Evolutionary conservation across 768 basidiomycete genomes (phyloP).

Genomic region (Psilocybe sp.): DNA sequence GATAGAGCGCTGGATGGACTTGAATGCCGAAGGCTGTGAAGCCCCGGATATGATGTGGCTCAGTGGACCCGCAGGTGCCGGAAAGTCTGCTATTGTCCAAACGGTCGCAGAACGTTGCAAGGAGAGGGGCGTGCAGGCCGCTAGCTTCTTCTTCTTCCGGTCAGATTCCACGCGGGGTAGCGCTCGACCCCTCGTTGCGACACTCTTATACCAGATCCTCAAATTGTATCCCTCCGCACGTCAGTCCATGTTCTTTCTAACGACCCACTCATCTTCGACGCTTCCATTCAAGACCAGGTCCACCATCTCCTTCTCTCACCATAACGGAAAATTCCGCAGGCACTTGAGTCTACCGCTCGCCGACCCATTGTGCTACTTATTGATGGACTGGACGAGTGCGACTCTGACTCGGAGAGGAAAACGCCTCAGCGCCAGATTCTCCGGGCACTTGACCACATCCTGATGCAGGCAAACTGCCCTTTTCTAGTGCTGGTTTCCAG

Average conservation of each 20-base stretch:
- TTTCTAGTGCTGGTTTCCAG: neutral
- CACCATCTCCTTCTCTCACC: too few relatives aligned
- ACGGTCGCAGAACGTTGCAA: conserved; percentile 10
- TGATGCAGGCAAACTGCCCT: too few relatives aligned
- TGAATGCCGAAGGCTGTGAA: too few relatives aligned
- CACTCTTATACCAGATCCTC: conserved; percentile 9
- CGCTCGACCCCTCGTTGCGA: conserved; percentile 2
- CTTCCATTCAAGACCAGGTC: neutral
- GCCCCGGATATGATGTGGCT: conserved; percentile 6
- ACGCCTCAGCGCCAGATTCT: too few relatives aligned
- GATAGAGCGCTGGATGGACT: too few relatives aligned
- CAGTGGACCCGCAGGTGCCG: conserved; percentile 8
- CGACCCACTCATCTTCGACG: conserved; percentile 7
- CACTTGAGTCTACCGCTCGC: too few relatives aligned
- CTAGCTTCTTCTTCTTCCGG: conserved; percentile 12
- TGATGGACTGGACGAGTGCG: too few relatives aligned
- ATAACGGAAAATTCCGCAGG: too few relatives aligned
- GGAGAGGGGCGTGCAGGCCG: neutral
- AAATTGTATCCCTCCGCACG: conserved; percentile 1
- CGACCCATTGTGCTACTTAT: too few relatives aligned
- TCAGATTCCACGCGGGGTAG: neutral
- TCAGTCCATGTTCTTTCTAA: neutral
- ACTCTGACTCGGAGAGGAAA: too few relatives aligned
- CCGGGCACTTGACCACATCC: too few relatives aligned
- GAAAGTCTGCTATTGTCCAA: conserved; percentile 11